Evolutionary conservation across 441 rosid genomes (phyloP), one percentile per base, ranked within the genome.

Genomic region (Dalechampia spathulata): DNA sequence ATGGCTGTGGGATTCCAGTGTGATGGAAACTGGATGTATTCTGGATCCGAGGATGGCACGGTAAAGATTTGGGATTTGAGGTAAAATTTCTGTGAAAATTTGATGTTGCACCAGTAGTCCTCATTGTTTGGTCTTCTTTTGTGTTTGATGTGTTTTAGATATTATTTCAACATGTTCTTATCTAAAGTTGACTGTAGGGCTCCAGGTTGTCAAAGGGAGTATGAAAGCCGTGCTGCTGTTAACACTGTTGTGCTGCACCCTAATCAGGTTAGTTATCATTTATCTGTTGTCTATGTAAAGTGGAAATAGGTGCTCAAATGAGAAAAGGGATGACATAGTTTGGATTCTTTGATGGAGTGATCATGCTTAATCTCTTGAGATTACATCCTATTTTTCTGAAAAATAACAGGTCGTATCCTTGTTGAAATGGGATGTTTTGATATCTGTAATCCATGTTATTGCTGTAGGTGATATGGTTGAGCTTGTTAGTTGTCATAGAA

Each of bases 21-120:
- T 75, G 96, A 93, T 73, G 99, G 93, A 6, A 93, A 89, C 64
- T 87, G 99, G 97, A 93, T 93, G 97, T 93, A 90, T 66, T 87
- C 99, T 11, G 97, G 99, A 60, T 93, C 97, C 27, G 99, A 89
- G 70, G 99, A 93, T 79, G 96, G 97, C 21, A 93, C 97, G 0
- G 99, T 93, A 58, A 89, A 80, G 69, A 85, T 89, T 61, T 93
- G 97, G 97, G 99, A 93, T 67, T 78, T 93, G 71, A 87, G 99
- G 96, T 83, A 49, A 32, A 40, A 16, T 25, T 46, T 40, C 20
- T 36, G 7, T 27, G 25, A 15, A 53, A 22, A 16, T 25, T 30
- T 10, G 4, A 37, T 45, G 11, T 7, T 44, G 10, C 7, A 10
- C 23, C 5, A 48, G 5, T 12, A 16, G 32, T 30, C 12, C 2